Base-by-base conservation (phyloP, 2,329 filamentous ascomycete species). In the Nannizziopsis arthrosporioides region DNA sequence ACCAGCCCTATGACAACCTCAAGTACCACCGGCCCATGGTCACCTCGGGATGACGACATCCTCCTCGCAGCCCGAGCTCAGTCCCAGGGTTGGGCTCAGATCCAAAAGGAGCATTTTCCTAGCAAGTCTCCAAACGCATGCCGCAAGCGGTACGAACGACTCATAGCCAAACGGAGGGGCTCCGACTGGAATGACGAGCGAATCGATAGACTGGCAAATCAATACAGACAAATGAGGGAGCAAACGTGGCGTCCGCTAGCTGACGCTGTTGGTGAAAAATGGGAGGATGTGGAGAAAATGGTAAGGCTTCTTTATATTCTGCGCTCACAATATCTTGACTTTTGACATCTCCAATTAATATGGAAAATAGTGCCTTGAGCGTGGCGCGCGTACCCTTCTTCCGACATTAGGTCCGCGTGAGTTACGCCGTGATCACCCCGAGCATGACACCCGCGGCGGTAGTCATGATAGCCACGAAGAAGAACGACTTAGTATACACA, bases 141-240 rank as follows among this genome's bases (percentile, higher is more conserved):
- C 68, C 84, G 87, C 54, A 94, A 94, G 69, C 79, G 87, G 48
- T 86, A 93, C 59, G 87, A 94, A 67, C 76, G 87, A 36, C 70
- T 94, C 55, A 81, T 90, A 73, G 84, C 90, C 67, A 79, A 82
- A 55, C 54, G 62, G 49, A 80, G 81, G 50, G 77, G 80, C 42
- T 82, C 45, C 1, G 83, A 89, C 59, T 92, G 85, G 82, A 84
- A 90, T 58, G 76, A 76, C 15, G 72, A 81, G 55, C 85, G 85
- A 69, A 72, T 89, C 18, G 84, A 90, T 62, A 73, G 74, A 8
- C 71, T 94, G 36, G 84, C 85, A 34, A 78, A 77, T 62, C 82
- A 84, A 61, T 94, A 94, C 67, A 85, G 87, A 77, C 74, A 74
- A 52, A 77, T 84, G 69, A 77, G 88, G 47, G 81, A 83, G 63